These are phyloP conservation scores for Pseudevernia furfuracea DNA, from an alignment of 495 filamentous ascomycete species.

Conservation along the genomic window DNA sequence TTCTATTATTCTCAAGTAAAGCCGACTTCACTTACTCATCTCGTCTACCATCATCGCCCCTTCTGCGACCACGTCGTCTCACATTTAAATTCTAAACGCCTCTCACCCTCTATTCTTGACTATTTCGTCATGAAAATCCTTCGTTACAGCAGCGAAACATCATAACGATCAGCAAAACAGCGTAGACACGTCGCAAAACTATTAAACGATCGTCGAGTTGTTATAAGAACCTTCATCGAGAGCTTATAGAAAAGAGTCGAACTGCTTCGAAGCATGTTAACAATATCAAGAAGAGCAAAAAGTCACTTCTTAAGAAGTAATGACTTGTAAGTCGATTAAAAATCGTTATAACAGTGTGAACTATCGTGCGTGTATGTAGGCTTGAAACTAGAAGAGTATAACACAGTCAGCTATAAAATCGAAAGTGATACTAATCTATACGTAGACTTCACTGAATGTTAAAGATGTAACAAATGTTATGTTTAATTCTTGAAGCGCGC, in stretches of 20 bases:
- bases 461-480: background rate
- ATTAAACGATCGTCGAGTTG: background rate
- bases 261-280: background rate
- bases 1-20: background rate
- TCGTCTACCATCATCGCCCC: background rate
- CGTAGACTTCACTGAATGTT: background rate
- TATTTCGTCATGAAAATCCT: background rate
- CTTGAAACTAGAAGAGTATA: background rate
- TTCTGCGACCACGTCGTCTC: background rate
- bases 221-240: background rate
- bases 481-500: background rate
- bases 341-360: background rate
- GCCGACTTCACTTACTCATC: background rate
- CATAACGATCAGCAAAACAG: background rate
- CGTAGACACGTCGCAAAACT: background rate
- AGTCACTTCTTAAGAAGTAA: background rate
- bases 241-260: background rate
- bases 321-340: background rate
- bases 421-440: background rate
- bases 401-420: background rate
- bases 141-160: background rate
- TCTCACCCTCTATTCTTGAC: background rate
- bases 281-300: too few relatives aligned
- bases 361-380: background rate
- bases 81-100: background rate